Conservation (phyloP, 352 stramenopile genomes). For the Globisporangium canariense region DNA sequence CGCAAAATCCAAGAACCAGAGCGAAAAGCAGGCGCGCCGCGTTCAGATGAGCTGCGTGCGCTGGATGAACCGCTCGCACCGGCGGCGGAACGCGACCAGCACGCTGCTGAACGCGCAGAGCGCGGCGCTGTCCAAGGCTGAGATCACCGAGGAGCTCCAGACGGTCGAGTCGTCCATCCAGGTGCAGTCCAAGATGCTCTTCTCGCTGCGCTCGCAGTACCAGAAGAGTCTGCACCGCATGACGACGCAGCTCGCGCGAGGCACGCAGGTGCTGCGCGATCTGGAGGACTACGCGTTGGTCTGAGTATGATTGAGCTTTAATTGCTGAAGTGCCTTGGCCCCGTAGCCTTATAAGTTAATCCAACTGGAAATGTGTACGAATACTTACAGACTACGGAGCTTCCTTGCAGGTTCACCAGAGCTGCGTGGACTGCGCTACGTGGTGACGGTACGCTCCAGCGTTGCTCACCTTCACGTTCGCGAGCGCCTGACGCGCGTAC, state of each 20-base stretch:
- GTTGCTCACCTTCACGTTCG: slow-evolving; percentile 68
- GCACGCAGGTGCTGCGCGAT: slow-evolving; percentile 34
- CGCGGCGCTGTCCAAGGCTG: slow-evolving; percentile 41
- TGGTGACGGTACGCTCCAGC: slow-evolving; percentile 64
- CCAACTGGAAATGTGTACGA: background rate
- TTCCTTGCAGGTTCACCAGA: slow-evolving; percentile 41
- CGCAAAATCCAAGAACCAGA: slow-evolving; percentile 36
- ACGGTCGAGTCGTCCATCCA: slow-evolving; percentile 36
- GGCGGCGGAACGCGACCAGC: slow-evolving; percentile 32
- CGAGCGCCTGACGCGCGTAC: slow-evolving; percentile 60
- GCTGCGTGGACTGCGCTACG: slow-evolving; percentile 45
- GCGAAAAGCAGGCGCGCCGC: slow-evolving; percentile 46
- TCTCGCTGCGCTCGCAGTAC: slow-evolving; percentile 43
- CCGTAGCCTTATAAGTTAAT: background rate
- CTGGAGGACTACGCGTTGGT: slow-evolving; percentile 9
- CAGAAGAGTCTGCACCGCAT: slow-evolving; percentile 48
- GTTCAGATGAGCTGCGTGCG: slow-evolving; percentile 66
- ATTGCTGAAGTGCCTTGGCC: too few species aligned
- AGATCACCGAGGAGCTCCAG: slow-evolving; percentile 44
- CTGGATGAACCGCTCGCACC: slow-evolving; percentile 62
- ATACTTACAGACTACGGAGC: background rate
- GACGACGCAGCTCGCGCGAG: slow-evolving; percentile 38
- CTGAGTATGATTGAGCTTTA: background rate
- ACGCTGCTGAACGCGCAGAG: slow-evolving; percentile 38
- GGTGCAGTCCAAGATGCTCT: slow-evolving; percentile 38